A percentile compares a stretch with the other conserved stretches of the same genome.
Evolutionary conservation across 2,329 filamentous ascomycete genomes (phyloP).

Genomic region (Aspergillus clavatus): DNA sequence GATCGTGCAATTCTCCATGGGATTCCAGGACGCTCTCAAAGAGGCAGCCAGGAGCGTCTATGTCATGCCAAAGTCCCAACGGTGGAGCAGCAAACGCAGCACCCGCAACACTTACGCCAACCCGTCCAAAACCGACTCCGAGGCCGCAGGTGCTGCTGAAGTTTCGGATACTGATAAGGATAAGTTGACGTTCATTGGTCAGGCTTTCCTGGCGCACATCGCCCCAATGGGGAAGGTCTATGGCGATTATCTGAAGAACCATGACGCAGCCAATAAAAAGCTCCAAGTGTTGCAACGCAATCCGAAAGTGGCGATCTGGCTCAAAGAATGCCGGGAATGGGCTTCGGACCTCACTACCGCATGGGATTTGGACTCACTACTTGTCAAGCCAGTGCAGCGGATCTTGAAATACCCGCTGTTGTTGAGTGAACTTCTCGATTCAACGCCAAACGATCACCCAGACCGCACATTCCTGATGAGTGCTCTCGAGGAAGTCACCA

Average conservation of each 20-base stretch:
- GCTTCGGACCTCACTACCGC: conserved; percentile 88
- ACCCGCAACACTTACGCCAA: conserved; percentile 36
- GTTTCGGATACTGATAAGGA: conserved; percentile 53
- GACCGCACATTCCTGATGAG: conserved; percentile 68
- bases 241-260: conserved; percentile 60
- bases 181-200: conserved; percentile 53
- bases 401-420: conserved; percentile 91
- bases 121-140: conserved; percentile 27
- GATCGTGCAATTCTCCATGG: conserved; percentile 78
- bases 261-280: conserved; percentile 59
- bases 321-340: conserved; percentile 87
- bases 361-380: conserved; percentile 91
- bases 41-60: conserved; percentile 76
- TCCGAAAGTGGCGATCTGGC: conserved; percentile 69
- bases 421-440: conserved; percentile 71
- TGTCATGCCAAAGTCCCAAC: conserved; percentile 55
- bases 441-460: conserved; percentile 77
- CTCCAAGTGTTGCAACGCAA: conserved; percentile 48
- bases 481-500: conserved; percentile 65
- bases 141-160: conserved; percentile 24
- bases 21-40: conserved; percentile 75
- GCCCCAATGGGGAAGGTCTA: conserved; percentile 61
- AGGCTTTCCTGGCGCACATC: conserved; percentile 54
- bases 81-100: conserved; percentile 51
- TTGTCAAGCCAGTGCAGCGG: conserved; percentile 94